A percentile compares a stretch with the other conserved stretches of the same genome.
Evolutionary conservation across 2,329 filamentous ascomycete genomes (phyloP).

Genomic region (Nothophaeocryptopus gaeumannii): DNA sequence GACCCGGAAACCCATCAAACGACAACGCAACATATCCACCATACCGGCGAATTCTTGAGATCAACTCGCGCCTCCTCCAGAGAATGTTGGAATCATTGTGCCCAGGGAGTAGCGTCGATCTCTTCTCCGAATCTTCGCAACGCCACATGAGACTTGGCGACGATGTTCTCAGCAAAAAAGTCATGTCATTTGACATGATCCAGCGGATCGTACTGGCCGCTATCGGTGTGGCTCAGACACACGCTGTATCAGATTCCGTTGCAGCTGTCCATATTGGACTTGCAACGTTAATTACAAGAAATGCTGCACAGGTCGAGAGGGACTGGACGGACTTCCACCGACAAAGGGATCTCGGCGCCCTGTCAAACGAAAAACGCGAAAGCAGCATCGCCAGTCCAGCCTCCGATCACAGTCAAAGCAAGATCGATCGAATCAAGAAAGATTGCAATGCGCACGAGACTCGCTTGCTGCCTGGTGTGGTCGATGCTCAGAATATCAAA

Average conservation of each 20-base stretch:
- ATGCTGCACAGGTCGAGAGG: constrained; percentile 22
- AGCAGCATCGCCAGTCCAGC: not conserved
- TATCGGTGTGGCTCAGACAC: constrained; percentile 48
- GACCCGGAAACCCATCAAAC: constrained; percentile 5
- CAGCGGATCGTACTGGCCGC: constrained; percentile 58
- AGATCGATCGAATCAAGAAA: constrained; percentile 50
- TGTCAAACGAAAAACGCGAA: constrained; percentile 4
- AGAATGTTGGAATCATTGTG: constrained; percentile 56
- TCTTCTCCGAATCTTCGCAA: constrained; percentile 20
- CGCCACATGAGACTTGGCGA: constrained; percentile 24
- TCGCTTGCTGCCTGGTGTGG: constrained; percentile 74
- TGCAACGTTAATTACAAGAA: constrained; percentile 23
- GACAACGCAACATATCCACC: constrained; percentile 14
- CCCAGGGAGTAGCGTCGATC: constrained; percentile 28
- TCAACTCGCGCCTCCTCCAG: constrained; percentile 64
- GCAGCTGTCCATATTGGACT: constrained; percentile 38
- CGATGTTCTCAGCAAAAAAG: constrained; percentile 49
- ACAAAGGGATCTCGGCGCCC: constrained; percentile 2
- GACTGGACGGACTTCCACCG: constrained; percentile 14
- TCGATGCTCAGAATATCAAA: constrained; percentile 75
- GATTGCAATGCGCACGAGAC: constrained; percentile 76
- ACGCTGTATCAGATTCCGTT: constrained; percentile 30
- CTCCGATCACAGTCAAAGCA: not conserved
- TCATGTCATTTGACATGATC: constrained; percentile 56
- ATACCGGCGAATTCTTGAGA: constrained; percentile 39